phyloP scores from a whole-genome alignment of 139 green algal genomes.

The Volvox reticuliferus region DNA sequence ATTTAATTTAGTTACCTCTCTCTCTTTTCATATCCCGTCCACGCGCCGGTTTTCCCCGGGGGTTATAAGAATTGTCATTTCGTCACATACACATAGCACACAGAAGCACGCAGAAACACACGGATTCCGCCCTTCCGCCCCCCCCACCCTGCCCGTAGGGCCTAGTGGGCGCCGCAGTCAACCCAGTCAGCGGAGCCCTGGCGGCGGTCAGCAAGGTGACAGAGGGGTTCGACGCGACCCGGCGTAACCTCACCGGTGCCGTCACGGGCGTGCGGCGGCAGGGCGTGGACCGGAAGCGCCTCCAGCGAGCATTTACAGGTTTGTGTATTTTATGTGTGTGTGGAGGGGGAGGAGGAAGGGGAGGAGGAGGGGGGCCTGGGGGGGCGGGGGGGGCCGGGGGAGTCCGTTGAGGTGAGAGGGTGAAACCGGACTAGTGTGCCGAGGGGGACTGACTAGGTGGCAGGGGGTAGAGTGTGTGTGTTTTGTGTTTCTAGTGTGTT shows the following conservation, averaged over 20 bases:
- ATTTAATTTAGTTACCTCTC: no score
- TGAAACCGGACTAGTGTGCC: neutral
- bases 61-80: no score
- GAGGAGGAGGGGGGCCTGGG: neutral
- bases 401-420: neutral
- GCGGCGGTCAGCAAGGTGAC: conserved; percentile 78
- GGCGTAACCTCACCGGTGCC: conserved; percentile 37
- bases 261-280: neutral
- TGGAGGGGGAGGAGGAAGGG: neutral
- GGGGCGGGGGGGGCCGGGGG: no score
- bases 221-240: conserved; percentile 79
- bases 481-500: no score
- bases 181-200: conserved; percentile 85
- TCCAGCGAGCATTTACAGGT: conserved; percentile 57
- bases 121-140: no score
- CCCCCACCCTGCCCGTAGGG: conserved; percentile 59
- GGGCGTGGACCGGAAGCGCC: conserved; percentile 37
- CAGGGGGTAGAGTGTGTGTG: no score
- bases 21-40: no score
- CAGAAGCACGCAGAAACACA: no score
- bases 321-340: no score
- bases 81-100: no score
- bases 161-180: conserved; percentile 82
- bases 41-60: no score
- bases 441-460: no score